These are phyloP conservation scores for Echium plantagineum DNA, from an alignment of 257 asterid genomes.

Conservation along the genomic window DNA sequence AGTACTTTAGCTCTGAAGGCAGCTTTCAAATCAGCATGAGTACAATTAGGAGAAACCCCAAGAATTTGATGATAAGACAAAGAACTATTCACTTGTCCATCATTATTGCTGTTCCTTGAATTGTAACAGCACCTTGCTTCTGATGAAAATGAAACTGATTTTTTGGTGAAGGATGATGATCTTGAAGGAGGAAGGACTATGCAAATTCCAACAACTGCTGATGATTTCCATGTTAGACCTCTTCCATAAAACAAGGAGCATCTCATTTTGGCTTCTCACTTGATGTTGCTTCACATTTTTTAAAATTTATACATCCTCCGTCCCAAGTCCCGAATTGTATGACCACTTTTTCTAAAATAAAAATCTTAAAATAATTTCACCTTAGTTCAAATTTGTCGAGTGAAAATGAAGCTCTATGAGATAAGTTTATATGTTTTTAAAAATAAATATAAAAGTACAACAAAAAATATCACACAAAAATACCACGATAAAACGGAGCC, in stretches of 20 bases:
- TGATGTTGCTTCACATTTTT: not conserved
- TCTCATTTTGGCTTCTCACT: not conserved
- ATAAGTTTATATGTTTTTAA: too few relatives aligned
- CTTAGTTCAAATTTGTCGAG: too few relatives aligned
- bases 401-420: too few relatives aligned
- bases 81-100: slow-evolving; percentile 6
- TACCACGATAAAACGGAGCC: too few relatives aligned
- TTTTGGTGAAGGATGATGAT: not conserved
- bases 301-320: too few relatives aligned
- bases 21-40: slow-evolving; percentile 55
- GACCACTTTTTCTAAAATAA: too few relatives aligned
- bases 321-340: too few relatives aligned
- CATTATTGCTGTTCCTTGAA: not conserved
- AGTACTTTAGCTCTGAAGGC: slow-evolving; percentile 78
- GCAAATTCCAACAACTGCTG: not conserved
- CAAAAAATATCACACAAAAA: too few relatives aligned
- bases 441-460: too few relatives aligned
- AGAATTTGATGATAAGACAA: slow-evolving; percentile 49
- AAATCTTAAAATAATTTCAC: too few relatives aligned
- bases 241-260: not conserved
- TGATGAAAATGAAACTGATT: not conserved
- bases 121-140: not conserved
- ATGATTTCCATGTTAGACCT: too few relatives aligned
- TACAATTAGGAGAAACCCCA: slow-evolving; percentile 53
- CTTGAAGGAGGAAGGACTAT: not conserved